These are phyloP conservation scores for Betula pendula DNA, from an alignment of 306 rosid species.

Conservation along the genomic window DNA sequence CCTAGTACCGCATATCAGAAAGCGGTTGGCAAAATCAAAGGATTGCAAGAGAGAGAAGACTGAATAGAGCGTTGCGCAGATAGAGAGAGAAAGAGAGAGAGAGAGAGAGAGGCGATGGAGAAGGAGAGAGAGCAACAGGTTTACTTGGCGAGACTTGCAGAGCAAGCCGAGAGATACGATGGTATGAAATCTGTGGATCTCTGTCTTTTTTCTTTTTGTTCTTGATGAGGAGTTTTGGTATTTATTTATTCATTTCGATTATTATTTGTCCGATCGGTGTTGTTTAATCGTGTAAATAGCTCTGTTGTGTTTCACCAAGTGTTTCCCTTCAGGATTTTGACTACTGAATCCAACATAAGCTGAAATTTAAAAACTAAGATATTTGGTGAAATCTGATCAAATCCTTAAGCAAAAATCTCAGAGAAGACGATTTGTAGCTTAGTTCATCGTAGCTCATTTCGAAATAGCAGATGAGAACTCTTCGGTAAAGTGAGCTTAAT, in stretches of 20 bases:
- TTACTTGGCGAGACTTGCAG: conserved; percentile 45
- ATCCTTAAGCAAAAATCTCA: background rate
- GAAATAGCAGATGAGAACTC: background rate
- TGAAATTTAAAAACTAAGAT: background rate
- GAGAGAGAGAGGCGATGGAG: conserved; percentile 31
- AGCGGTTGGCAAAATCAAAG: background rate
- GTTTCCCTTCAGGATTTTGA: background rate
- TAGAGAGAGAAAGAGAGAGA: background rate
- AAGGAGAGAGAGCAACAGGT: conserved; percentile 38
- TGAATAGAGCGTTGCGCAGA: background rate
- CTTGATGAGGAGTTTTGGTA: background rate
- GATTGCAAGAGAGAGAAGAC: background rate
- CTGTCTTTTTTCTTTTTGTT: background rate
- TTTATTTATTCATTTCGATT: background rate
- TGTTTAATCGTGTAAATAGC: background rate
- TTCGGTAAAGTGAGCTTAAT: background rate
- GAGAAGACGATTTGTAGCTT: background rate
- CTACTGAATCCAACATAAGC: background rate
- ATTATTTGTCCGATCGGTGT: background rate
- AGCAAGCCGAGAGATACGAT: conserved; percentile 51
- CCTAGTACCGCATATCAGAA: background rate
- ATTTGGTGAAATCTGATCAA: background rate
- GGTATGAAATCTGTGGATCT: conserved; percentile 21
- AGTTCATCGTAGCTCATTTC: background rate
- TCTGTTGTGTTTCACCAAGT: background rate